Evolutionary conservation across 2,329 filamentous ascomycete species (phyloP), one percentile per base, ranked within the genome.

Genomic region (Gremmenia infestans): DNA sequence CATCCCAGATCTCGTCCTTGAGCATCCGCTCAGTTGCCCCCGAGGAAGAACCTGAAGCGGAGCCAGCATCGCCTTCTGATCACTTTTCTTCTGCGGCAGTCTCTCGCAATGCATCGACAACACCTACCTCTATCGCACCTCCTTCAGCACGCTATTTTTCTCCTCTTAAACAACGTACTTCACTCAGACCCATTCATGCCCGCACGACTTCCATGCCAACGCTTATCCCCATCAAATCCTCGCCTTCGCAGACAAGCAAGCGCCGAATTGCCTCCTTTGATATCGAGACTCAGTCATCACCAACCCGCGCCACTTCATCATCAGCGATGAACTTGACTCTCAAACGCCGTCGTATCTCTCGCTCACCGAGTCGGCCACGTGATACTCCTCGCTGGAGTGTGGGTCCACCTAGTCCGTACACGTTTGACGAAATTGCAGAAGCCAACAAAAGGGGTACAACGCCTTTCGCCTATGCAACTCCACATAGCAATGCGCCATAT

Each of bases 381-480:
- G 77, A 79, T 59, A 84, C 82, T 0, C 82, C 82, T 0, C 76
- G 81, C 25, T 80, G 77, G 74, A 84, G 78, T 55, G 69, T 67
- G 23, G 65, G 63, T 0, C 64, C 65, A 60, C 52, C 67, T 49
- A 61, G 66, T 56, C 53, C 72, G 0, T 70, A 63, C 42, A 37
- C 59, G 1, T 53, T 60, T 28, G 48, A 70, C n/a, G 63, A 65
- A 3, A 37, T 48, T 0, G 23, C 67, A 56, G 37, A 68, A n/a
- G 45, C 42, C 4, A 35, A 63, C 60, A 57, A 74, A 37, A 55
- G 69, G 53, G 72, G 77, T 12, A 83, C 80, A 0, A 87, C 86
- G 0, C 78, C 78, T 2, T 84, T 84, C 61, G 85, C 83, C n/a
- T 91, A 91, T 65, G 86, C 87, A 2, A 92, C 88, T 0, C 88